These are phyloP conservation scores for Fusarium proliferatum DNA, from an alignment of 2,329 filamentous ascomycete genomes.

Conservation along the genomic window DNA sequence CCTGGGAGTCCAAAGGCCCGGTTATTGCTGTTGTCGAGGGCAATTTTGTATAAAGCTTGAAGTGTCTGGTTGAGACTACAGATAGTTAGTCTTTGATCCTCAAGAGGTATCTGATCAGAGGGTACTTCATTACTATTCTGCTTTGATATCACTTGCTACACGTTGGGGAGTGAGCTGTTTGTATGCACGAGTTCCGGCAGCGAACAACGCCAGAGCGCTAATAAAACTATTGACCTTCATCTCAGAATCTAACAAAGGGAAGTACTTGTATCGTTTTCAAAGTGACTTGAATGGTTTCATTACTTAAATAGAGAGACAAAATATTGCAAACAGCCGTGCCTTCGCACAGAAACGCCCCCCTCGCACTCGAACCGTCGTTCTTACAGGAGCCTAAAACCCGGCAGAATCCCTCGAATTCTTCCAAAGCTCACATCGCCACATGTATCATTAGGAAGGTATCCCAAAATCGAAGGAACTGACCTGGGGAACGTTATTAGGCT, in stretches of 20 bases:
- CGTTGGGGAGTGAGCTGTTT: conserved; percentile 17
- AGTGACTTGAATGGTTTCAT: no score
- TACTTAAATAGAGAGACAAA: neutral
- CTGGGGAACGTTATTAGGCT: neutral
- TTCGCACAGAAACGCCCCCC: neutral
- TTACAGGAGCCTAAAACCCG: neutral
- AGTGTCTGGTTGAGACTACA: conserved; percentile 5
- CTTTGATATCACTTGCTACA: conserved; percentile 17
- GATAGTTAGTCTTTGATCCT: neutral
- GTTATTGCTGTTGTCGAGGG: conserved; percentile 13
- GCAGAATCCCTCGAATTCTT: neutral
- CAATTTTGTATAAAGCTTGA: conserved; percentile 11
- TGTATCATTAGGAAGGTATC: neutral
- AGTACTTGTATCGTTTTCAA: neutral
- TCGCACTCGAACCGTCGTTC: neutral
- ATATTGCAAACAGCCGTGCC: neutral
- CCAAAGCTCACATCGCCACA: neutral
- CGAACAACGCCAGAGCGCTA: neutral
- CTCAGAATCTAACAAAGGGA: neutral
- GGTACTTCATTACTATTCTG: neutral
- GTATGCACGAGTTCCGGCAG: neutral
- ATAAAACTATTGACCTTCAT: conserved; percentile 14
- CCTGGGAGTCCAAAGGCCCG: conserved; percentile 26
- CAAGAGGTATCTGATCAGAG: accelerated
- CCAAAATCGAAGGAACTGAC: neutral